Evolutionary conservation across 108 stramenopile genomes (phyloP).

Genomic region (Bacterosira constricta): DNA sequence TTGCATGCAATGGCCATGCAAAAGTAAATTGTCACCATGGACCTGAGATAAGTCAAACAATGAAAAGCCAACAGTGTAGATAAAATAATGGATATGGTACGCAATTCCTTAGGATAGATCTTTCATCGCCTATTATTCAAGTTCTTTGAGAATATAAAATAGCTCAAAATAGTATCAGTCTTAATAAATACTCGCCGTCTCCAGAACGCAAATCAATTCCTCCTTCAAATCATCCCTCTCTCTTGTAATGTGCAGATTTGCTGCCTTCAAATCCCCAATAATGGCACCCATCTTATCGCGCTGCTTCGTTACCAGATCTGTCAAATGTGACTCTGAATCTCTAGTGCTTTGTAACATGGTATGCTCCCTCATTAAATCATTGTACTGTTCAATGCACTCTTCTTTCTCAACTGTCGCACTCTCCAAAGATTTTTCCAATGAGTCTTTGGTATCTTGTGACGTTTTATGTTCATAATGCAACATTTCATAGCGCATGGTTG

Average conservation of each 20-base stretch:
- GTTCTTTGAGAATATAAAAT: too few relatives aligned
- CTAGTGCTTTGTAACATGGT: not conserved
- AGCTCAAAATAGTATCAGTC: not conserved
- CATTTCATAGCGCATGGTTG: not conserved
- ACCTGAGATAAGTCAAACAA: too few relatives aligned
- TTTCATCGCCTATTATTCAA: too few relatives aligned
- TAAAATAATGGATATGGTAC: too few relatives aligned
- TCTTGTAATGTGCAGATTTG: not conserved
- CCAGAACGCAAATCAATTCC: constrained; percentile 4
- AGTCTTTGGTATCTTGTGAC: not conserved
- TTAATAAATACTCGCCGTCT: not conserved
- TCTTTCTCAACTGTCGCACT: not conserved
- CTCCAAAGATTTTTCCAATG: not conserved
- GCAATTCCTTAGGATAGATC: too few relatives aligned
- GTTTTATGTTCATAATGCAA: not conserved
- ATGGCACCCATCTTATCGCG: not conserved
- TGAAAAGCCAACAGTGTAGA: too few relatives aligned
- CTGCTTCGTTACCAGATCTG: not conserved
- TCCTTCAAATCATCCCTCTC: constrained; percentile 9
- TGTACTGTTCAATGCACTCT: not conserved
- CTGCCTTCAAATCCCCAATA: not conserved
- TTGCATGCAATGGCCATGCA: too few relatives aligned
- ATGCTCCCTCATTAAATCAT: not conserved
- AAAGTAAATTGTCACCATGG: too few relatives aligned
- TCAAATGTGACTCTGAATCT: constrained; percentile 2